phyloP scores from a whole-genome alignment of 805 yeast species.

The Zygotorulaspora danielsina region DNA sequence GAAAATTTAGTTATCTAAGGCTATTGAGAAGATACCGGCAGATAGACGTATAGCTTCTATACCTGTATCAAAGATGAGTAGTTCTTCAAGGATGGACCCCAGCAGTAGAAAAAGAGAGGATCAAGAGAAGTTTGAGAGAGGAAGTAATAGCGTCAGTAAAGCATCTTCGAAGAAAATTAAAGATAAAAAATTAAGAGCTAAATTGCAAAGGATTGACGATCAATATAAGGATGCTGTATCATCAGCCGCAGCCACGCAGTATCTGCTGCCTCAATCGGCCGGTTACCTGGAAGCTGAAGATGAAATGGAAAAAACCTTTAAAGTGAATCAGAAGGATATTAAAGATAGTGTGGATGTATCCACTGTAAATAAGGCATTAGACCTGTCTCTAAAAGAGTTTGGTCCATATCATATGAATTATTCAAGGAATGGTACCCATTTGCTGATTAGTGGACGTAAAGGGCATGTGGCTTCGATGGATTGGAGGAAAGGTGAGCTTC shows the following conservation, averaged over 20 bases:
- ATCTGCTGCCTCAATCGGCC: constrained; percentile 73
- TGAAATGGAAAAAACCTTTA: constrained; percentile 86
- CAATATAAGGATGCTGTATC: constrained; percentile 74
- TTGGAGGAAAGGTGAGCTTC: constrained; percentile 83
- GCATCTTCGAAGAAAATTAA: constrained; percentile 36
- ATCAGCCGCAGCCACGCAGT: constrained; percentile 82
- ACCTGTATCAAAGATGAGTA: too few relatives aligned
- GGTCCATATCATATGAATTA: constrained; percentile 87
- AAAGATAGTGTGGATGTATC: constrained; percentile 67
- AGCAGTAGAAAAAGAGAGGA: constrained; percentile 27
- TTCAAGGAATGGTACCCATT: constrained; percentile 80
- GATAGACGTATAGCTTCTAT: too few relatives aligned
- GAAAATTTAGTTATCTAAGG: too few relatives aligned
- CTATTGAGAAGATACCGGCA: too few relatives aligned
- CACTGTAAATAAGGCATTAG: constrained; percentile 71
- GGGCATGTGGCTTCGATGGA: constrained; percentile 96
- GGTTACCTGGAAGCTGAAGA: constrained; percentile 91
- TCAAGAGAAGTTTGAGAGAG: constrained; percentile 35
- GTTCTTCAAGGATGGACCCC: background rate
- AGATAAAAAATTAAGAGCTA: constrained; percentile 60
- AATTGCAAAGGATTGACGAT: constrained; percentile 61
- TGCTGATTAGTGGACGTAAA: constrained; percentile 79
- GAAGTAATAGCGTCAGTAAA: constrained; percentile 9
- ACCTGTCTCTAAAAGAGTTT: constrained; percentile 64
- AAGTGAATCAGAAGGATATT: constrained; percentile 78